These are phyloP conservation scores for Arthrobotrys sinensis DNA, from an alignment of 2,329 filamentous ascomycete species.

Conservation along the genomic window DNA sequence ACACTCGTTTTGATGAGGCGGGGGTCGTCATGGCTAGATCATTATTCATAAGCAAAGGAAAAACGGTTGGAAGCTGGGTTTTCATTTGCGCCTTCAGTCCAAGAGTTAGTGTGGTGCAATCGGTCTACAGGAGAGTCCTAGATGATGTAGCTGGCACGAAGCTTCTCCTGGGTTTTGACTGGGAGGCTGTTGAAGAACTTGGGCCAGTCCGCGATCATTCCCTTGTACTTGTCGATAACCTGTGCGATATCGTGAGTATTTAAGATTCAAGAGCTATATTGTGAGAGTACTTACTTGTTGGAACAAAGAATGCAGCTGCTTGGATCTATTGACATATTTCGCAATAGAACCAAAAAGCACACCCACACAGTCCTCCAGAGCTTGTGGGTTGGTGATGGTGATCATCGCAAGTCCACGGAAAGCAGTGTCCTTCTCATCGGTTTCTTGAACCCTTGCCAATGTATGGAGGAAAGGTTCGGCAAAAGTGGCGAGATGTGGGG, in stretches of 20 bases:
- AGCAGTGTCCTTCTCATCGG: slow-evolving; percentile 93
- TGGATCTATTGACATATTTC: slow-evolving; percentile 78
- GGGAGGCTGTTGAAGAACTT: slow-evolving; percentile 18
- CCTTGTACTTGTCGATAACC: slow-evolving; percentile 45
- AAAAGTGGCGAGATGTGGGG: slow-evolving; percentile 83
- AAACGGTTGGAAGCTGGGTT: not conserved
- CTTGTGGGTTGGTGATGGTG: slow-evolving; percentile 87
- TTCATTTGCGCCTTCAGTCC: not conserved
- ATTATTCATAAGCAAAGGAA: slow-evolving; percentile 24
- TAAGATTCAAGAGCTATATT: not conserved
- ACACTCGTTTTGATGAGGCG: not conserved
- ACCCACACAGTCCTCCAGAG: slow-evolving; percentile 87
- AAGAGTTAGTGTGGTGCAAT: not conserved
- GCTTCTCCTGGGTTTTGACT: slow-evolving; percentile 26
- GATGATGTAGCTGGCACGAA: slow-evolving; percentile 31
- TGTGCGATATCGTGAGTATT: slow-evolving; percentile 31
- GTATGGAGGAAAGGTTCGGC: slow-evolving; percentile 84
- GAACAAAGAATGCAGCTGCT: slow-evolving; percentile 80
- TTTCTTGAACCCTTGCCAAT: slow-evolving; percentile 87
- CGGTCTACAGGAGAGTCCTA: slow-evolving; percentile 13
- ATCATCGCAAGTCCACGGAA: slow-evolving; percentile 91
- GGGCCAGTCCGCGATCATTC: slow-evolving; percentile 18
- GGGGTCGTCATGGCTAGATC: not conserved
- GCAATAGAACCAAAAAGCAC: slow-evolving; percentile 89
- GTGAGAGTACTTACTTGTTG: slow-evolving; percentile 75